A percentile compares a stretch with the other conserved stretches of the same genome.
Conservation (phyloP, 2,329 filamentous ascomycete genomes). For the Xylariaceae sp. region DNA sequence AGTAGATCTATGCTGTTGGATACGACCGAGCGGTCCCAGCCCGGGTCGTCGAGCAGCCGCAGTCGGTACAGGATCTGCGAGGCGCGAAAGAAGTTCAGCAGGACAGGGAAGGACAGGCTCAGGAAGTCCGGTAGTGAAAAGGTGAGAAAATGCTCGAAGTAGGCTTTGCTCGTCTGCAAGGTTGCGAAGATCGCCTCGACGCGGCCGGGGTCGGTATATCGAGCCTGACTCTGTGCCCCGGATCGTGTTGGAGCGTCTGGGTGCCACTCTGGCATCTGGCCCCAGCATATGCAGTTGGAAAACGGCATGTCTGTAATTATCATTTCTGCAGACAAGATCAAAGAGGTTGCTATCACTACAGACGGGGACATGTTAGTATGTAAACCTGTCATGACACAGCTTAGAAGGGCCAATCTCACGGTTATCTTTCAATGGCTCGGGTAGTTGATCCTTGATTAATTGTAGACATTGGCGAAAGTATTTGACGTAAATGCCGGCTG, state of each 20-base stretch:
- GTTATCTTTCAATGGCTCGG: slow-evolving; percentile 36
- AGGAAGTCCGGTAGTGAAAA: slow-evolving; percentile 31
- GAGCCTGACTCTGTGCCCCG: background rate
- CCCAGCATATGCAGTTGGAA: slow-evolving; percentile 28
- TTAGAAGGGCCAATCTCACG: slow-evolving; percentile 37
- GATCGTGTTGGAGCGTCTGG: background rate
- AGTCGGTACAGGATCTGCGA: slow-evolving; percentile 41
- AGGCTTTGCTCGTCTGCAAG: slow-evolving; percentile 33
- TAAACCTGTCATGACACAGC: background rate
- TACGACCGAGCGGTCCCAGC: slow-evolving; percentile 36
- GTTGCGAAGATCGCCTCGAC: slow-evolving; percentile 36
- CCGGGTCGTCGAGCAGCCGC: slow-evolving; percentile 37
- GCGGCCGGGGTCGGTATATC: slow-evolving; percentile 26
- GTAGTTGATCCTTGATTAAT: slow-evolving; percentile 33
- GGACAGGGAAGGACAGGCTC: slow-evolving; percentile 34
- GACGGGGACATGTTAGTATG: background rate
- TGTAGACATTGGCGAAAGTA: slow-evolving; percentile 39
- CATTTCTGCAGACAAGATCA: slow-evolving; percentile 47
- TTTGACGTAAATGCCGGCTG: slow-evolving; percentile 41
- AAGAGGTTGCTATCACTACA: slow-evolving; percentile 45
- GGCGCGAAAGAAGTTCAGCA: slow-evolving; percentile 38
- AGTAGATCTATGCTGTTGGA: slow-evolving; percentile 33
- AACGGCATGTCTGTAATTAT: slow-evolving; percentile 47
- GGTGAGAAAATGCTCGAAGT: slow-evolving; percentile 36
- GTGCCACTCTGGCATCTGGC: slow-evolving; percentile 8